Conservation (phyloP, 2,329 filamentous ascomycete genomes). For the Volutella citrinella region DNA sequence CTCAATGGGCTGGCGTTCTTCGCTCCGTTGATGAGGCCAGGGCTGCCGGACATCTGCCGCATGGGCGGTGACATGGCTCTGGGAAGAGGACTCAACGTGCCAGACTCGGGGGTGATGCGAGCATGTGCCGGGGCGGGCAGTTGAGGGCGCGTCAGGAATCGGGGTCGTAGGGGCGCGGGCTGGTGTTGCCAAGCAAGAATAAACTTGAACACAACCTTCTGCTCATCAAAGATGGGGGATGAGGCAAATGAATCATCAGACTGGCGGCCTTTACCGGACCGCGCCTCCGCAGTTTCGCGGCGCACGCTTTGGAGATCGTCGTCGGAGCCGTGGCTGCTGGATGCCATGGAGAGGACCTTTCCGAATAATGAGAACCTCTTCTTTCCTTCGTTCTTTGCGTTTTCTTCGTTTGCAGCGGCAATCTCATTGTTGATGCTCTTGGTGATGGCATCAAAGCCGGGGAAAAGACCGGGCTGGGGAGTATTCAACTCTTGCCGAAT, state of each 20-base stretch:
- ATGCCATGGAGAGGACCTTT: conserved; percentile 52
- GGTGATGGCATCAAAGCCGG: conserved; percentile 48
- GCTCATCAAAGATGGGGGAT: conserved; percentile 51
- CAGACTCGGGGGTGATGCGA: conserved; percentile 46
- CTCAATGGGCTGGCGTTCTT: conserved; percentile 44
- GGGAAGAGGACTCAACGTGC: conserved; percentile 36
- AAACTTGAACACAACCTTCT: conserved; percentile 70
- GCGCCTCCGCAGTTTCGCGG: conserved; percentile 47
- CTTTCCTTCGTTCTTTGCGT: conserved; percentile 43
- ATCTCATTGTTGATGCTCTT: conserved; percentile 23
- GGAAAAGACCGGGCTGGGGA: conserved; percentile 45
- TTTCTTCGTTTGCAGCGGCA: conserved; percentile 23
- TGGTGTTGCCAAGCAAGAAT: conserved; percentile 64
- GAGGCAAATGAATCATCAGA: conserved; percentile 55
- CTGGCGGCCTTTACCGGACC: conserved; percentile 34
- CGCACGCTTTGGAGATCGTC: conserved; percentile 50
- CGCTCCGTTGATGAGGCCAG: conserved; percentile 48
- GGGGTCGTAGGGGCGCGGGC: conserved; percentile 53
- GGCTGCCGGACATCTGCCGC: conserved; percentile 45
- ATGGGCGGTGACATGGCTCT: conserved; percentile 41
- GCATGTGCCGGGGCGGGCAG: conserved; percentile 69
- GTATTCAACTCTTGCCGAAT: conserved; percentile 69
- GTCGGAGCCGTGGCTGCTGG: conserved; percentile 22
- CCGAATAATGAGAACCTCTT: conserved; percentile 63
- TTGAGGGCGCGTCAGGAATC: conserved; percentile 64